Base-by-base conservation (phyloP, 225 moss, liverwort and hornwort species). In the Sphagnum contortum region DNA sequence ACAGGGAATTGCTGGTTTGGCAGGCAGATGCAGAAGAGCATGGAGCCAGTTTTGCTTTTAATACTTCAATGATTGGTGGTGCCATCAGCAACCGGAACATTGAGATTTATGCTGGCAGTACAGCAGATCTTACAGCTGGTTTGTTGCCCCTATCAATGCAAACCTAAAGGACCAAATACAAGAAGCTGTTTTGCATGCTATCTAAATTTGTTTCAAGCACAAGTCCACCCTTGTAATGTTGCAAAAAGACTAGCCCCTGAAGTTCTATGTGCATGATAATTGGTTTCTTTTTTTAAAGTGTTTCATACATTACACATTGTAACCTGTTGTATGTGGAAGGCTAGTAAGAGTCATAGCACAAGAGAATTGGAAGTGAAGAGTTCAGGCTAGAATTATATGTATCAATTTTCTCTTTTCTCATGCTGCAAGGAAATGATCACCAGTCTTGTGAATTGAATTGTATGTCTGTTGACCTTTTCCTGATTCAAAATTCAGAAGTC, bases 21-120 rank as follows among this genome's bases (percentile, higher is more conserved):
- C 87, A 96, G 92, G 90, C 81, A 73, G 96, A 98, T 86, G 96
- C 92, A 68, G 96, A 98, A 77, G 69, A 79, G 49, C 78, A 83
- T 44, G 90, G 96, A 61, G 87, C 85, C 12, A 73, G 83, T 44
- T 79, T 87, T 71, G 92, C 90, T 45, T 90, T 92, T 59, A 92
- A 91, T 63, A 77, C 88, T 52, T 76, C 85, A 44, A 81, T 90
- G 69, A 69, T 75, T 50, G 78, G 77, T 62, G 90, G 92, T 64
- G 73, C 50, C 57, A 71, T 87, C 66, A 77, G 80, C 4, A 63
- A 64, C 63, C 83, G 69, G 54, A 85, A 80, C 59, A 87, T 92
- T 64, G 92, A 90, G 62, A 75, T 98, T 64, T 75, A 81, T 72
- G 89, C 89, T 59, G 81, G 83, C 56, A 81, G 82, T 50, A 65